Evolutionary conservation across 108 stramenopile species (phyloP).

Genomic region (Skeletonema grethae): DNA sequence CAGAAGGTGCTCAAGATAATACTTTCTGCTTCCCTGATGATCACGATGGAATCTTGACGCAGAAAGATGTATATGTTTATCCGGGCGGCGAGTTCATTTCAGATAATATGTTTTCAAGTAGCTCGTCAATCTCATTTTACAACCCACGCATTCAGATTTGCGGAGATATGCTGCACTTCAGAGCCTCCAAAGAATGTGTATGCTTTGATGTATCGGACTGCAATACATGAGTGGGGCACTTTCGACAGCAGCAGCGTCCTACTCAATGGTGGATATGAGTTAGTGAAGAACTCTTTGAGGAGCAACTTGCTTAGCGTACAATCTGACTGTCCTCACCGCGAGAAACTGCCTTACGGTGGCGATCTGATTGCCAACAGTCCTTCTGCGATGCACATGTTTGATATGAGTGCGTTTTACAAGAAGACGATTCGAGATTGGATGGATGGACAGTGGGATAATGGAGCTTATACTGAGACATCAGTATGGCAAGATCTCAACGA

Average conservation of each 20-base stretch:
- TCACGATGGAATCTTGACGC: constrained; percentile 34
- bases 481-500: constrained; percentile 47
- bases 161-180: constrained; percentile 38
- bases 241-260: constrained; percentile 37
- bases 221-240: constrained; percentile 39
- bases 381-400: constrained; percentile 44
- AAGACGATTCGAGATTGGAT: constrained; percentile 51
- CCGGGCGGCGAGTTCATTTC: constrained; percentile 8
- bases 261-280: constrained; percentile 41
- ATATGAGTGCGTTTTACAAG: constrained; percentile 49
- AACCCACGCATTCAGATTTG: constrained; percentile 43
- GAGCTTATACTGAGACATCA: constrained; percentile 48
- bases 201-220: constrained; percentile 38
- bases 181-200: constrained; percentile 22
- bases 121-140: constrained; percentile 44
- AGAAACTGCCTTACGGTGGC: constrained; percentile 53
- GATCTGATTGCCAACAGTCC: constrained; percentile 47
- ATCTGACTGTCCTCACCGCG: constrained; percentile 60
- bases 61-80: constrained; percentile 31
- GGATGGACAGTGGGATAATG: constrained; percentile 51
- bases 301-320: constrained; percentile 59
- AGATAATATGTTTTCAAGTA: constrained; percentile 1
- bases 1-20: background rate
- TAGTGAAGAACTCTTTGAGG: constrained; percentile 35
- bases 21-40: constrained; percentile 31